phyloP scores from a whole-genome alignment of 2,329 filamentous ascomycete genomes.

The Alternaria incomplexa region DNA sequence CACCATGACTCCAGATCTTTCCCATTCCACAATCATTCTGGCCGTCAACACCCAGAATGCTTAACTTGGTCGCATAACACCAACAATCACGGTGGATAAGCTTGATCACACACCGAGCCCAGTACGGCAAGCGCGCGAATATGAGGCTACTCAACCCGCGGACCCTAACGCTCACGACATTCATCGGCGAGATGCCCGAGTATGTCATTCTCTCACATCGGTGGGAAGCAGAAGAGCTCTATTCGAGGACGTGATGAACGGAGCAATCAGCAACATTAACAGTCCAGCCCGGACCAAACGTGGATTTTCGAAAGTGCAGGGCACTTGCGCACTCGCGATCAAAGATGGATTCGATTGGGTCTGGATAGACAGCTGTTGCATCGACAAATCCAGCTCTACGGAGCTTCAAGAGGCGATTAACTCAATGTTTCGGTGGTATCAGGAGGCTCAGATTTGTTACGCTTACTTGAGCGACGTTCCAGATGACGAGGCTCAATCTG shows the following conservation, averaged over 20 bases:
- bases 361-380: constrained; percentile 25
- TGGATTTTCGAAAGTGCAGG: not conserved
- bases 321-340: not conserved
- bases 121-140: not conserved
- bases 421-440: constrained; percentile 22
- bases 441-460: constrained; percentile 7
- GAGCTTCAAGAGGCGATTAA: constrained; percentile 22
- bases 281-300: not conserved
- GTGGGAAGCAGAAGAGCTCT: constrained; percentile 15
- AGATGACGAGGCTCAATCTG: not conserved
- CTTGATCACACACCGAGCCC: not conserved
- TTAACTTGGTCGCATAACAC: not conserved
- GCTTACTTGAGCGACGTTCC: constrained; percentile 6
- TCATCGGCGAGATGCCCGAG: constrained; percentile 3
- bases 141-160: not conserved
- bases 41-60: not conserved
- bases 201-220: constrained; percentile 24
- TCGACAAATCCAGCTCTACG: constrained; percentile 19
- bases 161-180: not conserved
- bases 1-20: not conserved
- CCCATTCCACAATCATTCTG: not conserved
- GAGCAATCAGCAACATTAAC: not conserved
- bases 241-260: constrained; percentile 6
- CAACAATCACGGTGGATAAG: not conserved
- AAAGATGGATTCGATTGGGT: not conserved